Percentiles rank a stretch among this genome's conserved stretches.
Conservation (phyloP, 129 eudicot species). For the Rutidosis leptorrhynchoides region DNA sequence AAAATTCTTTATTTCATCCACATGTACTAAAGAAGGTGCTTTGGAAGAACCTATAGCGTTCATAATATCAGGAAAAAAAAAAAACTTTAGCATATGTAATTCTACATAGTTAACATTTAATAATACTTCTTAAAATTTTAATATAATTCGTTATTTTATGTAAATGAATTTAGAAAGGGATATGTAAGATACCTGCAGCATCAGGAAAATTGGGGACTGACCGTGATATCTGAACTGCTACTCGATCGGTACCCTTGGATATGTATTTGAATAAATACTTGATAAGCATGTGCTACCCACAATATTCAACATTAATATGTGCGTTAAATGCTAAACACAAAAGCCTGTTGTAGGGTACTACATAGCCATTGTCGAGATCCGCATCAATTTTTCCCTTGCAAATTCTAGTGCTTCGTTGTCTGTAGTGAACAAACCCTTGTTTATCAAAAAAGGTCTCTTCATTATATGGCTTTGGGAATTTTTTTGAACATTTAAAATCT, state of each 20-base stretch:
- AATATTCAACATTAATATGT: slow-evolving; percentile 2
- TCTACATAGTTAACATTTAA: too few species aligned
- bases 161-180: too few species aligned
- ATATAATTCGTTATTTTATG: too few species aligned
- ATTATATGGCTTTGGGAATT: neutral
- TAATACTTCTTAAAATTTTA: neutral
- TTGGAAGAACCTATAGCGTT: too few species aligned
- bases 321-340: neutral
- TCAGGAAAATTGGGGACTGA: too few species aligned
- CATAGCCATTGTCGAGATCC: neutral
- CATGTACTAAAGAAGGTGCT: too few species aligned
- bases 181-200: too few species aligned
- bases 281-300: neutral
- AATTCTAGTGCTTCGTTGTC: neutral
- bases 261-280: neutral
- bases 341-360: too few species aligned
- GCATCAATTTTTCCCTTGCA: neutral
- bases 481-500: neutral
- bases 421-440: neutral
- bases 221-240: too few species aligned
- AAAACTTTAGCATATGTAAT: too few species aligned
- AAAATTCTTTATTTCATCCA: neutral
- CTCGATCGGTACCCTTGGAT: neutral
- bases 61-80: too few species aligned
- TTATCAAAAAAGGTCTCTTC: neutral